Percentiles rank a stretch among this genome's conserved stretches.
These are phyloP conservation scores for Leucosporidium creatinivorum DNA, from an alignment of 768 basidiomycete species.

Conservation along the genomic window DNA sequence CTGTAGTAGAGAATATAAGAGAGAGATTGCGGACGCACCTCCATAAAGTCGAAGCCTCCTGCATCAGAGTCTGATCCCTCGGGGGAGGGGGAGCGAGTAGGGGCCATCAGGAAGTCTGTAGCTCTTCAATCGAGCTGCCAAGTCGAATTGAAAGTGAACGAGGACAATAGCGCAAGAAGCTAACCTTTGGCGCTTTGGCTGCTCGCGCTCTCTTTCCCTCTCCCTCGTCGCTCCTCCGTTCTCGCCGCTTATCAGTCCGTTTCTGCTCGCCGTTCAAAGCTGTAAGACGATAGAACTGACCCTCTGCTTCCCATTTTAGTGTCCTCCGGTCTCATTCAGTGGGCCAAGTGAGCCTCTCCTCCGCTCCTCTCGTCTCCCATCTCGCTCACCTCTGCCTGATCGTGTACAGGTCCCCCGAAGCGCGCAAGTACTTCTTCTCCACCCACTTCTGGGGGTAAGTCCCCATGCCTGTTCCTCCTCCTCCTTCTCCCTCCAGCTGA, in stretches of 20 bases:
- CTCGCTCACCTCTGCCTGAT: background rate
- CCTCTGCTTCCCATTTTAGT: slow-evolving; percentile 38
- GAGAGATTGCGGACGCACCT: background rate
- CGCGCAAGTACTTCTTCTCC: slow-evolving; percentile 90
- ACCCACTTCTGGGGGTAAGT: slow-evolving; percentile 42
- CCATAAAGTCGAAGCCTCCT: slow-evolving; percentile 1
- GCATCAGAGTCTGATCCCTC: background rate
- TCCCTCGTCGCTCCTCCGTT: background rate
- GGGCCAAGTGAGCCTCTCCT: slow-evolving; percentile 57
- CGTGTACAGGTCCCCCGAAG: slow-evolving; percentile 53
- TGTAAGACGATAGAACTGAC: no score
- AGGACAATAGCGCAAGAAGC: background rate
- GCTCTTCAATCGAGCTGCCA: no score
- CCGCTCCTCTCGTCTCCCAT: background rate
- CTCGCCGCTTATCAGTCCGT: background rate
- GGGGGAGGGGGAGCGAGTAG: background rate
- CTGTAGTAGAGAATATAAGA: background rate
- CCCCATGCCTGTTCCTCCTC: slow-evolving; percentile 34
- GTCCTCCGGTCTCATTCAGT: slow-evolving; percentile 78
- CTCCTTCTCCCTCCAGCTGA: background rate
- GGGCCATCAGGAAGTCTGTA: background rate
- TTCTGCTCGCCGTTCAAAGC: no score
- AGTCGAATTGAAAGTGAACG: background rate
- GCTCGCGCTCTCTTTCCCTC: background rate
- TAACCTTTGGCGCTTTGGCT: background rate